Conservation (phyloP, 2,329 filamentous ascomycete genomes). For the Stagonosporopsis cucurbitacearum region DNA sequence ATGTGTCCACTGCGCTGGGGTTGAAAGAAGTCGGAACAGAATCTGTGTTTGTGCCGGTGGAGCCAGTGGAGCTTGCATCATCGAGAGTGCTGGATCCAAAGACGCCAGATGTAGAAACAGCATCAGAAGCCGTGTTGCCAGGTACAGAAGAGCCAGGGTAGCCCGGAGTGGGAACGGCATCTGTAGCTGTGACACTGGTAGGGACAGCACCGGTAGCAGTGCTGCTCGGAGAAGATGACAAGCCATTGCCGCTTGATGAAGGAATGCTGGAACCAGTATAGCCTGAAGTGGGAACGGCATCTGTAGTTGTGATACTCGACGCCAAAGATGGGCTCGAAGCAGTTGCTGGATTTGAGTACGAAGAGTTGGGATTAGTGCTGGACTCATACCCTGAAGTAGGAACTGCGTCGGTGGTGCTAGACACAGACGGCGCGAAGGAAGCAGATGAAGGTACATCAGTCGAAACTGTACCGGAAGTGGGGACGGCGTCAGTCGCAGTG, state of each 20-base stretch:
- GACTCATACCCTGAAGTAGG: background rate
- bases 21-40: constrained; percentile 7
- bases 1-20: background rate
- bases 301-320: background rate
- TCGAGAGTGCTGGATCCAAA: background rate
- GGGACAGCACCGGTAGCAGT: no score
- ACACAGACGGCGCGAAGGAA: background rate
- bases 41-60: constrained; percentile 8
- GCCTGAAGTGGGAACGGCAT: constrained; percentile 12
- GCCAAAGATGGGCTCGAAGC: background rate
- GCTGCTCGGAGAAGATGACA: background rate
- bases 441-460: background rate
- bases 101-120: constrained; percentile 7
- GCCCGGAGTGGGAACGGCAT: constrained; percentile 10
- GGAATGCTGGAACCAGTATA: background rate
- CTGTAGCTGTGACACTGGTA: background rate
- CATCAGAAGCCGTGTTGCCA: constrained; percentile 4
- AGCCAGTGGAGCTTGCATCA: background rate
- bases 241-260: background rate
- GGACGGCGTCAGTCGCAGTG: constrained; percentile 12
- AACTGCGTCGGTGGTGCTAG: constrained; percentile 4
- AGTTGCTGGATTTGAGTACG: background rate
- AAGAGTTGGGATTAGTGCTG: background rate
- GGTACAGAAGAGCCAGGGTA: background rate
- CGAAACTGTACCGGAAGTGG: background rate